Evolutionary conservation across 164 flowering plant species (phyloP), one percentile per base, ranked within the genome.

Genomic region (Taxillus chinensis): DNA sequence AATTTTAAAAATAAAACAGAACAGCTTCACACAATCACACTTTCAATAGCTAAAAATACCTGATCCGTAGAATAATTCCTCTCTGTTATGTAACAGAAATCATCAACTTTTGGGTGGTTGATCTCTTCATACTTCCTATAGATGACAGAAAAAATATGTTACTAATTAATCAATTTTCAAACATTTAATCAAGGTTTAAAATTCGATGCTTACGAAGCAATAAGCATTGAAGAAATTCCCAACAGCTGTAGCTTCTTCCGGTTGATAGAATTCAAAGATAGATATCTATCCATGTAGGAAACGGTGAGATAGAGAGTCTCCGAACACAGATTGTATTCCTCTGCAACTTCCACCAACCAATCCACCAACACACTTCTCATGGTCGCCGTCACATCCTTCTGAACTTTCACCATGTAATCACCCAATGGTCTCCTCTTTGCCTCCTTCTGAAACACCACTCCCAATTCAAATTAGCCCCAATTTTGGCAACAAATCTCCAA

Each of bases 81-180:
- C 62, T 90, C 99, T 4, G 99, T 93, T 61, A 90, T 89, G 62
- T 80, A 84, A 64, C 89, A 84, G 62, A 90, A 89, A 40, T 86
- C 91, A 48, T 83, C 93, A 39, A 87, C 90, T 61, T 81, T 76
- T 40, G 95, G 96, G 56, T 96, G 92, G 53, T 67, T 83, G 63
- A 87, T 90, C 70, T 93, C 99, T 68, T 93, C 99, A 62, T 89
- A 89, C 66, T 93, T 93, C 41, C 98, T 92, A 70, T 57, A 8
- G 41, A 67, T 39, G 42, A 64, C 14, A 53, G 27, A 27, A 27
- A 46, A 38, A 14, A 41, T 6, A 37, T 27, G 27, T 27, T 2
- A 27, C 27, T 27, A 27, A 27, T 2, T 49, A 9, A 27, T 27
- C 27, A 27, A 27, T 27, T 27, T 27, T 27, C 2, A 27, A 27